Evolutionary conservation across 192 early-diverging fungal species (phyloP).

Genomic region (Backusella tarrabulga): DNA sequence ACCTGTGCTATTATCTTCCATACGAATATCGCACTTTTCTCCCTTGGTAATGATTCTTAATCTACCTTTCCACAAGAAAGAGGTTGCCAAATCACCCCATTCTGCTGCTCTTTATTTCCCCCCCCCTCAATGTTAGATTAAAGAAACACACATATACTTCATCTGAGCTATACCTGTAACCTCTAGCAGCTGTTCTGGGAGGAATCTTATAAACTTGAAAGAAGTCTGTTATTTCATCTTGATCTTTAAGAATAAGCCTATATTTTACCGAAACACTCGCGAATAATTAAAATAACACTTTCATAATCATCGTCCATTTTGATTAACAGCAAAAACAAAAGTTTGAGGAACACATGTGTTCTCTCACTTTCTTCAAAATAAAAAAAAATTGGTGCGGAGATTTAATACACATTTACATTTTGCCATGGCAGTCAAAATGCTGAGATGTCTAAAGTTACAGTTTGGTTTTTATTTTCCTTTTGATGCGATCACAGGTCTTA

Average conservation of each 20-base stretch:
- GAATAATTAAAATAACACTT: slow-evolving; percentile 73
- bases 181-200: slow-evolving; percentile 62
- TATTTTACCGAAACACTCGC: slow-evolving; percentile 67
- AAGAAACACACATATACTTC: background rate
- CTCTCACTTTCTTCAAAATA: background rate
- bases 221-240: background rate
- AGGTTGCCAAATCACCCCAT: slow-evolving; percentile 70
- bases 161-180: slow-evolving; percentile 52
- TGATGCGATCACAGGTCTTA: slow-evolving; percentile 18
- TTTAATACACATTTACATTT: background rate
- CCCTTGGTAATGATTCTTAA: slow-evolving; percentile 69
- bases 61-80: slow-evolving; percentile 78
- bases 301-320: slow-evolving; percentile 68
- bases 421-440: no score
- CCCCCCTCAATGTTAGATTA: background rate
- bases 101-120: slow-evolving; percentile 58
- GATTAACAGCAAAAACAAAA: background rate
- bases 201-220: slow-evolving; percentile 64
- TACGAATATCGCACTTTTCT: slow-evolving; percentile 64
- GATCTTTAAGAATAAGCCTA: background rate
- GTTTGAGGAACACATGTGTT: background rate
- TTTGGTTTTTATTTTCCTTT: slow-evolving; percentile 7
- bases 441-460: background rate
- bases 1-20: slow-evolving; percentile 66
- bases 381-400: background rate